Evolutionary conservation across 192 early-diverging fungal species (phyloP), one percentile per base, ranked within the genome.

Genomic region (Coemansia furcata): DNA sequence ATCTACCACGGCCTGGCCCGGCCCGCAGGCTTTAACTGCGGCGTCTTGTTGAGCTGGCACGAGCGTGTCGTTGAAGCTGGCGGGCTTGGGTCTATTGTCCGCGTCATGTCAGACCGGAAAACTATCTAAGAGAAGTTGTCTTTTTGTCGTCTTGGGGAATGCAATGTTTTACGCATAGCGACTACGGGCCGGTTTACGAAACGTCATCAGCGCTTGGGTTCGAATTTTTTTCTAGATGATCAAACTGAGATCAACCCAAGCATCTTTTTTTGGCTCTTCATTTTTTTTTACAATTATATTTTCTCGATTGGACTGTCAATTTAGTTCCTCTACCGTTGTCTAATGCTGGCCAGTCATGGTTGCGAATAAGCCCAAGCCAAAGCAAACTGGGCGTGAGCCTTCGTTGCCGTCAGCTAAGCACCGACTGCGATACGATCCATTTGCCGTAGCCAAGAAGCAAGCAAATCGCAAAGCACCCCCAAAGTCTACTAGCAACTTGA

Each of bases 41-140:
- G 88, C 14, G 85, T 93, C 55, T 70, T 98, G 64, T 80, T 98
- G 64, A 84, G 85, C 65, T 98, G 95, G 95, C 97, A 98, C 68
- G 95, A 98, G 66, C 94, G 96, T 83, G 91, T 96, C n/a, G 88
- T 89, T 26, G 94, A 97, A 78, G 87, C 89, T 54, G 91, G 89
- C 47, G 96, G 96, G 23, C 83, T 93, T 42, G 95, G 95, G 17
- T 87, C 87, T 32, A 94, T 98, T 69, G 91, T 97, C 39, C 89
- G 96, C 42, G 93, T 94, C n/a, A 87, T 97, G 80, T 91, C 94
- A 5, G 95, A 96, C 77, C 85, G 92, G 78, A 86, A 86, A 72
- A 88, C 88, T 46, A 85, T 95, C 19, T 89, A 69, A 73, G 23
- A n/a, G n/a, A n/a, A n/a, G n/a, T 37, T 30, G 17, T 60, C 54